A percentile compares a stretch with the other conserved stretches of the same genome.
These are phyloP conservation scores for Rhododendron ferrugineum DNA, from an alignment of 148 eudicot genomes.

Conservation along the genomic window DNA sequence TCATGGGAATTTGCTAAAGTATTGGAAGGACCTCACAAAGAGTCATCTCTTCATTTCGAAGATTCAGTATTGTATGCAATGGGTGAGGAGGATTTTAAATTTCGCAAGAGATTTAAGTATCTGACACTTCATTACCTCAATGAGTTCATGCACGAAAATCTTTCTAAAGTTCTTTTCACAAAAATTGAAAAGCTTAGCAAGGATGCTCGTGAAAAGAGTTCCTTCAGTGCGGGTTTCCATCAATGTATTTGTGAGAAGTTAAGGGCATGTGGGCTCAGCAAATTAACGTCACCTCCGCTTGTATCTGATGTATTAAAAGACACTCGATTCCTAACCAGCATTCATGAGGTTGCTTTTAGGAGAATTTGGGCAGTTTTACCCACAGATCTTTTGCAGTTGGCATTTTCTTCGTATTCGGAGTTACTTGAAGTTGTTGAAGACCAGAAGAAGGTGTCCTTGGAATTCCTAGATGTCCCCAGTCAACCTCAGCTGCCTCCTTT, in stretches of 20 bases:
- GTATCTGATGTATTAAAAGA: constrained; percentile 40
- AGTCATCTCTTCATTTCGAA: constrained; percentile 21
- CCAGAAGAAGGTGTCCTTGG: constrained; percentile 31
- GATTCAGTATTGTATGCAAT: constrained; percentile 36
- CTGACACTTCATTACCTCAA: constrained; percentile 47
- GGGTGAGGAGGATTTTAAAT: constrained; percentile 36
- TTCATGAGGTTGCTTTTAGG: constrained; percentile 53
- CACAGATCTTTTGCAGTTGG: constrained; percentile 38
- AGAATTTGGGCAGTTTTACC: constrained; percentile 51
- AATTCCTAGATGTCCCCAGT: constrained; percentile 46
- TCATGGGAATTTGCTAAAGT: constrained; percentile 29
- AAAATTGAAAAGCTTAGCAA: constrained; percentile 20
- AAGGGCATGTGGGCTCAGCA: constrained; percentile 30
- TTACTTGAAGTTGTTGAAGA: constrained; percentile 22
- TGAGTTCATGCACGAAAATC: constrained; percentile 36
- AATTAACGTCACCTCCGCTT: constrained; percentile 22
- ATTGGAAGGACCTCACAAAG: constrained; percentile 26
- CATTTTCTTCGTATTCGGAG: constrained; percentile 40
- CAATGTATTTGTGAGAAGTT: constrained; percentile 43
- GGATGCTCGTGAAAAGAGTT: constrained; percentile 9
- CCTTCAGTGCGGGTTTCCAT: constrained; percentile 26
- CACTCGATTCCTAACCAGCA: constrained; percentile 44
- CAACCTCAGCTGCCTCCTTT: constrained; percentile 61
- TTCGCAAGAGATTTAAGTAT: constrained; percentile 33
- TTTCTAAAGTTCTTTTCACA: constrained; percentile 26